phyloP scores from a whole-genome alignment of 2,329 filamentous ascomycete genomes.

The Blumeriella jaapii region DNA sequence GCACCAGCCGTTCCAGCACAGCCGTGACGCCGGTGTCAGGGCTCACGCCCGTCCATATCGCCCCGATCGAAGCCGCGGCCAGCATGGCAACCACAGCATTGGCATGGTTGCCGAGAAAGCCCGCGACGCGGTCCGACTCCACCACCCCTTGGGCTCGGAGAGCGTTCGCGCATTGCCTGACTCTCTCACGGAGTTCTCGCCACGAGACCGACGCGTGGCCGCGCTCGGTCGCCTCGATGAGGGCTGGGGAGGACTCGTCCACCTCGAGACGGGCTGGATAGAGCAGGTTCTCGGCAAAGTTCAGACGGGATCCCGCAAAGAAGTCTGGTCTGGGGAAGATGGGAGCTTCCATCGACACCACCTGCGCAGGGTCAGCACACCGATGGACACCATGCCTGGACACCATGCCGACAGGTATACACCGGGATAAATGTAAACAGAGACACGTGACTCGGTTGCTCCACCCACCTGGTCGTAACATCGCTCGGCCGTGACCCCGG shows the following conservation, averaged over 20 bases:
- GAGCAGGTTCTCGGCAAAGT: constrained; percentile 92
- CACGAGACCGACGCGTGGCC: constrained; percentile 53
- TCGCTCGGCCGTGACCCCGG: constrained; percentile 59
- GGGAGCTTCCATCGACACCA: constrained; percentile 51
- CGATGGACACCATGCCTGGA: too few relatives aligned
- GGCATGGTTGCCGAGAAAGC: constrained; percentile 80
- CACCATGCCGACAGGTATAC: too few relatives aligned
- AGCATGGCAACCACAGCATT: constrained; percentile 84
- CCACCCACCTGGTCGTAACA: constrained; percentile 45
- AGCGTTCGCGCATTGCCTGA: constrained; percentile 60
- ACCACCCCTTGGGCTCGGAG: constrained; percentile 54
- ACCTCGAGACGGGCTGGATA: constrained; percentile 52
- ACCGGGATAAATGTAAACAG: neutral
- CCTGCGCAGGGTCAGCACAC: constrained; percentile 37
- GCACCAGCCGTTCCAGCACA: constrained; percentile 73
- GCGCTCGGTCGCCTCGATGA: constrained; percentile 72
- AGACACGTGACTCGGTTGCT: constrained; percentile 5
- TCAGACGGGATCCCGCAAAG: constrained; percentile 68
- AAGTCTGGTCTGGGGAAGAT: constrained; percentile 86
- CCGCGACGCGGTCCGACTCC: constrained; percentile 46
- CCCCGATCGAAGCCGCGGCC: constrained; percentile 69
- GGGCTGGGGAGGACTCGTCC: constrained; percentile 50
- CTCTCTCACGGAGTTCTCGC: constrained; percentile 67
- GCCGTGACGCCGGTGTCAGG: constrained; percentile 88
- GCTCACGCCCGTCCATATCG: constrained; percentile 86